Percentiles rank a stretch among this genome's conserved stretches.
Conservation (phyloP, 2,329 filamentous ascomycete genomes). For the Rutstroemia sydowiana region DNA sequence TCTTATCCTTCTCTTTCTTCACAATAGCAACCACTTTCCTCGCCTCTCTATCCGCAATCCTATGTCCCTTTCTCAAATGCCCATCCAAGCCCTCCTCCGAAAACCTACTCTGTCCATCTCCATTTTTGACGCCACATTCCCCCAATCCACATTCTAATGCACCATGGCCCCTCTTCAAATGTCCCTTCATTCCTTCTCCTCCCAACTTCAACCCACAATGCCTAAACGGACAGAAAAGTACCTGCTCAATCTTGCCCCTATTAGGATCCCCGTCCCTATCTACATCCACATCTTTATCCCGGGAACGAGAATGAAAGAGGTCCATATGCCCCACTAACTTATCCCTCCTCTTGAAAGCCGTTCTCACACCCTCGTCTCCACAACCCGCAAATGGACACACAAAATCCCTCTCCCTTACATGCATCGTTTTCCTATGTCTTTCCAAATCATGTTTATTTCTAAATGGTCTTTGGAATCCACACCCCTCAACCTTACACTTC, state of each 20-base stretch:
- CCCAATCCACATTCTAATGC: neutral
- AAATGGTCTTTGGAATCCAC: slow-evolving; percentile 6
- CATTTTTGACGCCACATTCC: neutral
- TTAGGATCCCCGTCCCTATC: neutral
- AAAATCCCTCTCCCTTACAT: neutral
- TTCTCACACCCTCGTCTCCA: neutral
- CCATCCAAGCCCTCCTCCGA: neutral
- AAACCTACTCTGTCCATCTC: neutral
- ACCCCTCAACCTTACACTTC: neutral
- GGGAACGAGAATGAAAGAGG: too few relatives aligned
- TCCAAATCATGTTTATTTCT: slow-evolving; percentile 6
- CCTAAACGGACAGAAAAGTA: neutral
- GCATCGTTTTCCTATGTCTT: neutral
- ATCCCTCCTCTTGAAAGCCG: neutral
- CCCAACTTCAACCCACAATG: neutral
- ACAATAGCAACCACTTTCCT: neutral
- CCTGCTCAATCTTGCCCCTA: neutral
- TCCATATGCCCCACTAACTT: slow-evolving; percentile 1
- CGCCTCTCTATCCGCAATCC: neutral
- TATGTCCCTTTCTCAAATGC: neutral
- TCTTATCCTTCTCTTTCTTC: neutral
- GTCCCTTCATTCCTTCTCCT: neutral
- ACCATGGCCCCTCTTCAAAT: slow-evolving; percentile 3
- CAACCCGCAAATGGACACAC: neutral
- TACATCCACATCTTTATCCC: neutral